Evolutionary conservation across 352 stramenopile genomes (phyloP).

Genomic region (Pelagophyceae sp.): DNA sequence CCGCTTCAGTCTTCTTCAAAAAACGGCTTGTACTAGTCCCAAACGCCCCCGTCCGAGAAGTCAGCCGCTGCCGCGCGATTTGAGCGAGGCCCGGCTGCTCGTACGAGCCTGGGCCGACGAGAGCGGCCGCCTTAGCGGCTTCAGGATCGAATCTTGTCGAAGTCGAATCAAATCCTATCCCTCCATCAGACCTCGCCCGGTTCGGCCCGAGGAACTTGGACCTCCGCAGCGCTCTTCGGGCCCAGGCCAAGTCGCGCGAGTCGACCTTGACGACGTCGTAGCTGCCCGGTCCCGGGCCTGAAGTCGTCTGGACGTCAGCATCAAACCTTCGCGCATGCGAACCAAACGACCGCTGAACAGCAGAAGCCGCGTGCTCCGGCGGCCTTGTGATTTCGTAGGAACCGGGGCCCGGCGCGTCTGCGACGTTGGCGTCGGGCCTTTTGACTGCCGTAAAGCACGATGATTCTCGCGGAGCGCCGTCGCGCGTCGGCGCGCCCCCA

Average conservation of each 20-base stretch:
- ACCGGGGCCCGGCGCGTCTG: too few relatives aligned
- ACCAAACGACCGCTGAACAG: background rate
- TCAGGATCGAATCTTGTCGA: background rate
- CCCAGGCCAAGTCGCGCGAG: too few relatives aligned
- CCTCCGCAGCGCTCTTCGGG: too few relatives aligned
- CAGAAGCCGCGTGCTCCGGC: background rate
- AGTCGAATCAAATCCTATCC: background rate
- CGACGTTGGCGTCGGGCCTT: too few relatives aligned
- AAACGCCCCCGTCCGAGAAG: too few relatives aligned
- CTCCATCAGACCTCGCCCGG: background rate
- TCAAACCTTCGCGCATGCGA: background rate
- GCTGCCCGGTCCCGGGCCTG: background rate
- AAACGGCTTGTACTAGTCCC: too few relatives aligned
- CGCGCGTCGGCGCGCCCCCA: background rate
- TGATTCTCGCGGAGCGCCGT: constrained; percentile 8
- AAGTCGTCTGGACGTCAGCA: background rate
- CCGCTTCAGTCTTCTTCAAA: too few relatives aligned
- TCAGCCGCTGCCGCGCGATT: background rate
- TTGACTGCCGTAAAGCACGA: background rate
- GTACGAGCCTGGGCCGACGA: background rate
- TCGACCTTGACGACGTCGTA: too few relatives aligned
- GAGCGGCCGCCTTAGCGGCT: background rate
- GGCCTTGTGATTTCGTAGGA: background rate
- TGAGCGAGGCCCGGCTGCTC: background rate
- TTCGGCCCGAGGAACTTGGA: too few relatives aligned